A percentile compares a stretch with the other conserved stretches of the same genome.
Evolutionary conservation across 1,139 yeast genomes (phyloP).

Genomic region (Meyerozyma guilliermondii): DNA sequence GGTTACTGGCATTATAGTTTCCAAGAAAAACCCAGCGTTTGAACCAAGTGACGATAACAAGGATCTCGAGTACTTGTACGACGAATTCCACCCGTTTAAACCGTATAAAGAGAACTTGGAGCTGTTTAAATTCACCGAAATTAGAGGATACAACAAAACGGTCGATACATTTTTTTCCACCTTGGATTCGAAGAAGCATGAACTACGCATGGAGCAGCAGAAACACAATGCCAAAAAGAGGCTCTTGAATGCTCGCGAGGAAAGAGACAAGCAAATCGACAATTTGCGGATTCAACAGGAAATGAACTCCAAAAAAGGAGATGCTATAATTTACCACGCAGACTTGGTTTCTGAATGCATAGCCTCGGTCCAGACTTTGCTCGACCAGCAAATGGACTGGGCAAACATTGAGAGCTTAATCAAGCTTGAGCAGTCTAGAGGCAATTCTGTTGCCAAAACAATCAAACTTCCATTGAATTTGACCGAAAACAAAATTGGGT

Average conservation of each 20-base stretch:
- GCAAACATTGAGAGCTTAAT: conserved; percentile 76
- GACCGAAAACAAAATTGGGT: conserved; percentile 60
- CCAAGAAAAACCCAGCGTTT: conserved; percentile 53
- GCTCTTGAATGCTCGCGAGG: conserved; percentile 67
- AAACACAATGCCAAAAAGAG: conserved; percentile 71
- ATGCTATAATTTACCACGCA: conserved; percentile 65
- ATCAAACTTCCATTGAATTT: conserved; percentile 70
- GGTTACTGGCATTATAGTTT: conserved; percentile 59
- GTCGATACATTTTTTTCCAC: conserved; percentile 83
- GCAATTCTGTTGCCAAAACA: conserved; percentile 56
- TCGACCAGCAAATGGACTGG: conserved; percentile 95
- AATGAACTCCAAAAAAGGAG: conserved; percentile 64
- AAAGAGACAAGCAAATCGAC: conserved; percentile 67
- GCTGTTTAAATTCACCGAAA: conserved; percentile 27
- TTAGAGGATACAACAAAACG: conserved; percentile 70
- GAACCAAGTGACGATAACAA: conserved; percentile 28
- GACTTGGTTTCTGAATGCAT: conserved; percentile 70
- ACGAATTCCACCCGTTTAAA: conserved; percentile 81
- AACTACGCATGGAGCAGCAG: conserved; percentile 68
- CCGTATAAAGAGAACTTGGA: conserved; percentile 45
- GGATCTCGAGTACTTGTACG: conserved; percentile 52
- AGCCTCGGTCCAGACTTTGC: conserved; percentile 55
- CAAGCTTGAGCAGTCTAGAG: conserved; percentile 61
- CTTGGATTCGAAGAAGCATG: conserved; percentile 74
- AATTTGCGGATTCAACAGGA: conserved; percentile 63